These are phyloP conservation scores for Decorospora gaudefroyi DNA, from an alignment of 2,329 filamentous ascomycete genomes.

Conservation along the genomic window DNA sequence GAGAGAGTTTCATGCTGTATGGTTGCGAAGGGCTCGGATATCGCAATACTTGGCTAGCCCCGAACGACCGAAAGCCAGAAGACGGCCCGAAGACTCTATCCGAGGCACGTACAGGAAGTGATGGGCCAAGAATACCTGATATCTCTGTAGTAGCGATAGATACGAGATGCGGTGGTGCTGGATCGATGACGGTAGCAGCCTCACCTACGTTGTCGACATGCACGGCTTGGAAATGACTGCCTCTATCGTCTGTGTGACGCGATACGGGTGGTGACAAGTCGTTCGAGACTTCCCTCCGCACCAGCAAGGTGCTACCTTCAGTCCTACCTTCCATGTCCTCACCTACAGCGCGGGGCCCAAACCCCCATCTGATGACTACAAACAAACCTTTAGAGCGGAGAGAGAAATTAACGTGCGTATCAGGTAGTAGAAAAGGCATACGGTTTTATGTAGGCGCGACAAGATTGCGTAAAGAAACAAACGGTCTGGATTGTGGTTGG, in stretches of 20 bases:
- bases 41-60: not conserved
- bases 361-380: slow-evolving; percentile 7
- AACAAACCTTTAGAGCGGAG: too few species aligned
- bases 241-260: not conserved
- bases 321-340: slow-evolving; percentile 4
- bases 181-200: not conserved
- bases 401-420: too few species aligned
- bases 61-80: not conserved
- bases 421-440: too few species aligned
- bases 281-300: not conserved
- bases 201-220: not conserved
- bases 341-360: not conserved
- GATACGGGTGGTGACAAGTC: not conserved
- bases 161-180: not conserved
- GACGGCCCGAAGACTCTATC: not conserved
- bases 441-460: too few species aligned
- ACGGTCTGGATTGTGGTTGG: too few species aligned
- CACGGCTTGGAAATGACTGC: not conserved
- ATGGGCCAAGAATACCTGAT: slow-evolving; percentile 2
- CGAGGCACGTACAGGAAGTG: not conserved
- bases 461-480: too few species aligned
- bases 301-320: slow-evolving; percentile 1
- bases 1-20: not conserved
- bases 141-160: not conserved
- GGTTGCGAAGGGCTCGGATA: not conserved